These are phyloP conservation scores for Pachyrhizus erosus DNA, from an alignment of 306 rosid species.

Conservation along the genomic window DNA sequence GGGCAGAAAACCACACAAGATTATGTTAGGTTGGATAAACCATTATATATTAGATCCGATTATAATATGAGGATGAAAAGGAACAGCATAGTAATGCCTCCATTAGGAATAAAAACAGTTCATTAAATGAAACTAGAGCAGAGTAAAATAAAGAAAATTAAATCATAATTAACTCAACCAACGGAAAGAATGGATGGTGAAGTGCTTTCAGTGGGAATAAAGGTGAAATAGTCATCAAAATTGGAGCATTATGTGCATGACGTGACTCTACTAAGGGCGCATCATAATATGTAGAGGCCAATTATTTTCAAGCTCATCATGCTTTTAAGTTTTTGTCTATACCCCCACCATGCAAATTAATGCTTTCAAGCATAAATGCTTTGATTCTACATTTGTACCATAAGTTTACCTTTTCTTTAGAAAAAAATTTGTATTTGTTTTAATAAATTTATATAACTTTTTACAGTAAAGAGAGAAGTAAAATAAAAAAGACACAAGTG, in stretches of 20 bases:
- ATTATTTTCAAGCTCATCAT: background rate
- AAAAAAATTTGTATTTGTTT: background rate
- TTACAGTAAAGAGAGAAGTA: background rate
- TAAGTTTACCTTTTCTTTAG: background rate
- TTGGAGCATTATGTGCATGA: constrained; percentile 46
- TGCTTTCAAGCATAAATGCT: constrained; percentile 4
- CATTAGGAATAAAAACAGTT: background rate
- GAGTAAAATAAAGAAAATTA: background rate
- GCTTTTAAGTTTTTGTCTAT: constrained; percentile 9
- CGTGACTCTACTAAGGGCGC: constrained; percentile 38
- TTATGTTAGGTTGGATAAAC: constrained; percentile 41
- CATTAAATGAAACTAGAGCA: background rate
- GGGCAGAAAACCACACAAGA: background rate
- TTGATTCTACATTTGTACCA: background rate
- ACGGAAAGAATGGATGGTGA: constrained; percentile 1
- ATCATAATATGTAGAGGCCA: background rate
- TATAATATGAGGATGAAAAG: constrained; percentile 12
- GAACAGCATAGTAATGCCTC: background rate
- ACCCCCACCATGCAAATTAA: constrained; percentile 30
- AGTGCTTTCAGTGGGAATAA: constrained; percentile 4
- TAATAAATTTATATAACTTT: no score
- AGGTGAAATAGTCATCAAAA: background rate
- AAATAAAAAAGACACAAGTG: no score
- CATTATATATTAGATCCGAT: constrained; percentile 18
- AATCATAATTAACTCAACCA: constrained; percentile 6